Base-by-base conservation (phyloP, 805 yeast genomes). In the Suhomyces xylopsoci region DNA sequence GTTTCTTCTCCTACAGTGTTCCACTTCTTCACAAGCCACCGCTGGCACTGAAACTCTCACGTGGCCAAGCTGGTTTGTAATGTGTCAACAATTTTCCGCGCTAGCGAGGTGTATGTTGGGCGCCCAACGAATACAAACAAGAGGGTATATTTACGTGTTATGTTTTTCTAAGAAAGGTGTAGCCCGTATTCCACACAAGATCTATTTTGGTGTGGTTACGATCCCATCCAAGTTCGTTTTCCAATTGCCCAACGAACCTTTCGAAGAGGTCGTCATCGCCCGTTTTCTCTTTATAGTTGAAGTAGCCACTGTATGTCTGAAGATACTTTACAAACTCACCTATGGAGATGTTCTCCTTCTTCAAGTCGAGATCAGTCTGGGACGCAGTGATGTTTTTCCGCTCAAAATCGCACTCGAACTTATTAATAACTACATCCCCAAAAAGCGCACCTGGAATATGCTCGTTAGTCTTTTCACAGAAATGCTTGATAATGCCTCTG, bases 221-320 rank as follows among this genome's bases (percentile, higher is more conserved):
- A 24, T 66, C 69, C 84, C 85, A 81, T 0, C 79, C 79, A n/a
- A 76, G 64, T 51, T 64, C 72, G 0, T 61, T 53, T 51, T 77
- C 71, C n/a, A 79, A 62, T 12, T 71, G 73, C 0, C 59, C 50
- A 34, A 69, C 50, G 45, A 66, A 53, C 48, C 69, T 70, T 17
- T 75, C 68, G 12, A 77, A 66, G 42, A 73, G 68, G 1, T 66
- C 59, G 5, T 70, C 71, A 44, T 63, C 63, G 0, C 73, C 70
- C 6, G 78, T 70, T 1, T 62, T 67, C 17, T 69, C 69, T 47
- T 69, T 67, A 80, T 83, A 87, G 42, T 71, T 73, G 66, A 85
- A 89, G 64, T 79, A 82, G 1, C 88, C 79, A 61, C 94, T 86
- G 79, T 84, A 86, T 0, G 96, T 88, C n/a, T 73, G 67, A 22